Evolutionary conservation across 371 early-diverging fungal genomes (phyloP).

Genomic region (Lichtheimia ornata): DNA sequence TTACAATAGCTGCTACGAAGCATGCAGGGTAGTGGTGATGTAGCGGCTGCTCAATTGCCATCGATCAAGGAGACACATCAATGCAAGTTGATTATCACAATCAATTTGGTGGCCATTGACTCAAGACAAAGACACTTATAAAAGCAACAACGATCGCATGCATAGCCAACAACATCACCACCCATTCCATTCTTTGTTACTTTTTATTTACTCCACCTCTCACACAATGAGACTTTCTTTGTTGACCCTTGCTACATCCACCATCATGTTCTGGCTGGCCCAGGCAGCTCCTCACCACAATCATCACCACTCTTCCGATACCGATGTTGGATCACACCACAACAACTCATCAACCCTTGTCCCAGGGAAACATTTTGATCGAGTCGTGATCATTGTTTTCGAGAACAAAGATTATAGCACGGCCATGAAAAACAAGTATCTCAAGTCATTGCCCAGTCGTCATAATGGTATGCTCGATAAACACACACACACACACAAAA

Average conservation of each 20-base stretch:
- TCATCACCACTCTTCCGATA: background rate
- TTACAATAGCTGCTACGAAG: too few species aligned
- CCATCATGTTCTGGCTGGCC: slow-evolving; percentile 8
- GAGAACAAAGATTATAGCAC: slow-evolving; percentile 51
- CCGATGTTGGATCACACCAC: too few species aligned
- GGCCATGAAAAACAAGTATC: slow-evolving; percentile 38
- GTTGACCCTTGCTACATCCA: slow-evolving; percentile 10
- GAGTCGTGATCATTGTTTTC: slow-evolving; percentile 49
- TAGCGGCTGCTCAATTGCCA: too few species aligned
- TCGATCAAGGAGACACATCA: too few species aligned
- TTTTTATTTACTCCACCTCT: background rate
- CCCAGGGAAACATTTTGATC: slow-evolving; percentile 41
- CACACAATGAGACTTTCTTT: slow-evolving; percentile 1
- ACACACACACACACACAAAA: too few species aligned
- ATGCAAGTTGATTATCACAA: too few species aligned
- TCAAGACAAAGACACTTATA: too few species aligned
- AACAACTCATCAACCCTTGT: slow-evolving; percentile 9
- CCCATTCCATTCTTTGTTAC: slow-evolving; percentile 4
- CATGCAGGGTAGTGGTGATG: too few species aligned
- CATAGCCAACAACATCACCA: too few species aligned
- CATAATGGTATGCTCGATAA: slow-evolving; percentile 21
- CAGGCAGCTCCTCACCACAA: slow-evolving; percentile 3
- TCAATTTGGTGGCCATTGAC: too few species aligned
- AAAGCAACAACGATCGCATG: too few species aligned
- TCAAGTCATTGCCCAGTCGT: slow-evolving; percentile 20